Conservation (phyloP, 768 basidiomycete genomes). For the Termitomyces eurrhizus region DNA sequence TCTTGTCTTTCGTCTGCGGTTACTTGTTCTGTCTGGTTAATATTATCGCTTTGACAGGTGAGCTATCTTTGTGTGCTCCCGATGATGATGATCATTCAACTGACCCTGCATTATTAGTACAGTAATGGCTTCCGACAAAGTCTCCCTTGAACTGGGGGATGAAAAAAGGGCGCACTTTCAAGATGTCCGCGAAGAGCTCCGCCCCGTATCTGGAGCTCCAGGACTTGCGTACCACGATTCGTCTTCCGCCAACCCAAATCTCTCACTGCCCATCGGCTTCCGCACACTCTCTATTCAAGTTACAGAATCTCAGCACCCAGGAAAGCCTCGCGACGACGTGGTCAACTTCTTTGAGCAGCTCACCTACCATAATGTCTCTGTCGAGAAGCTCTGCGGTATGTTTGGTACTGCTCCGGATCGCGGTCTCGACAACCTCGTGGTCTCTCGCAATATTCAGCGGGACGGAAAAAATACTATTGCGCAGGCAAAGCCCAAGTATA, state of each 20-base stretch:
- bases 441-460: constrained; percentile 13
- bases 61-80: neutral
- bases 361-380: constrained; percentile 10
- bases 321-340: constrained; percentile 8
- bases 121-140: constrained; percentile 1
- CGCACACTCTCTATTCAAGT: constrained; percentile 20
- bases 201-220: neutral
- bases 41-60: neutral
- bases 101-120: neutral
- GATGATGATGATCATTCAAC: neutral
- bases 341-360: constrained; percentile 16
- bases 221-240: constrained; percentile 5
- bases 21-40: neutral
- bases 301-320: constrained; percentile 11
- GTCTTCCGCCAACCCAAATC: constrained; percentile 1
- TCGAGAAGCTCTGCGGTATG: constrained; percentile 12
- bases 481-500: constrained; percentile 14
- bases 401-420: constrained; percentile 11
- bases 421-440: constrained; percentile 13
- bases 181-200: constrained; percentile 5
- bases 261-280: constrained; percentile 16
- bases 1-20: neutral
- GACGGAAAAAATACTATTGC: constrained; percentile 17
- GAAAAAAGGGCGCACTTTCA: neutral
- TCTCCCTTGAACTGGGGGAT: neutral